A percentile compares a stretch with the other conserved stretches of the same genome.
These are phyloP conservation scores for Fraxinus sp. DNA, from an alignment of 305 asterid species.

Conservation along the genomic window DNA sequence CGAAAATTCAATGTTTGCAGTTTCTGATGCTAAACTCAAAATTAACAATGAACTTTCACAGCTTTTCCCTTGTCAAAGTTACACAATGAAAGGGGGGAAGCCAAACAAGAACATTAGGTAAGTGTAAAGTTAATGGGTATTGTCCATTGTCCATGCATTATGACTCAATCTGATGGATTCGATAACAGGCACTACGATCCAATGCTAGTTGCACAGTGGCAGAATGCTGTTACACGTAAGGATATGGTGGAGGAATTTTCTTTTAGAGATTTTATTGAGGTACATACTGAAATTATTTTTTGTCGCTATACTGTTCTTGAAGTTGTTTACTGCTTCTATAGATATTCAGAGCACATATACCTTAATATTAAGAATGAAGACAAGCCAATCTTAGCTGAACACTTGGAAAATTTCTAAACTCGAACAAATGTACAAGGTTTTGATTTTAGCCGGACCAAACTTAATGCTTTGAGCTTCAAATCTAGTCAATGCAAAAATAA, in stretches of 20 bases:
- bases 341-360: background rate
- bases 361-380: background rate
- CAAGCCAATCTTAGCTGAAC: background rate
- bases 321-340: background rate
- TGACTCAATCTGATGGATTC: slow-evolving; percentile 17
- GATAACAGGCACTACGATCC: slow-evolving; percentile 61
- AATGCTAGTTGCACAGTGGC: slow-evolving; percentile 82
- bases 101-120: slow-evolving; percentile 66
- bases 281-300: slow-evolving; percentile 17
- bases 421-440: background rate
- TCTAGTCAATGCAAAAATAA: background rate
- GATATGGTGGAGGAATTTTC: slow-evolving; percentile 64
- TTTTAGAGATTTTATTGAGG: slow-evolving; percentile 62
- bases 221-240: slow-evolving; percentile 83
- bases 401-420: background rate
- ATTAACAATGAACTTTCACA: slow-evolving; percentile 36
- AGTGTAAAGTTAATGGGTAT: slow-evolving; percentile 18
- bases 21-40: slow-evolving; percentile 28
- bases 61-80: slow-evolving; percentile 78
- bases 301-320: background rate
- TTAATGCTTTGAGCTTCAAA: background rate
- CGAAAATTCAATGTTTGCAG: slow-evolving; percentile 36
- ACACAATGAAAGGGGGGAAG: slow-evolving; percentile 70
- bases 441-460: background rate
- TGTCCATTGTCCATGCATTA: background rate